Evolutionary conservation across 139 green algal genomes (phyloP).

Genomic region (Tetradesmus obliquus): DNA sequence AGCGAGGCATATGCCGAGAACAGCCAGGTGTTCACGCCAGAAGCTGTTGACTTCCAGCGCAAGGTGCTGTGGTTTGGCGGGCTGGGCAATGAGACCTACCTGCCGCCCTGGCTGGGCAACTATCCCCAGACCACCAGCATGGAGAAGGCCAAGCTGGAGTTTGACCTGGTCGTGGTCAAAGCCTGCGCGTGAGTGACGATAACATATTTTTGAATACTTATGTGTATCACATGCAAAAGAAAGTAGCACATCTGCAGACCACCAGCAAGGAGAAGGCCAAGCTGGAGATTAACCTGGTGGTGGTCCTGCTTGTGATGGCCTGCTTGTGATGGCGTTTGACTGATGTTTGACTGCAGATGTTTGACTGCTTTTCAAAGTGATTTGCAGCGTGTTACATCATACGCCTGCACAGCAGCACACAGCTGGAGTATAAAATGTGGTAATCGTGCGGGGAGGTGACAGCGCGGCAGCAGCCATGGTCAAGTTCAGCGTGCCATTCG

Average conservation of each 20-base stretch:
- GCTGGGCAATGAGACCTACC: constrained; percentile 82
- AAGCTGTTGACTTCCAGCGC: constrained; percentile 91
- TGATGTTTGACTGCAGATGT: no score
- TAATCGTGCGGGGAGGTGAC: no score
- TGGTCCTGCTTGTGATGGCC: neutral
- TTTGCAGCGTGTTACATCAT: no score
- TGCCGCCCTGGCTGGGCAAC: constrained; percentile 74
- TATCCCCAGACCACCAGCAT: constrained; percentile 68
- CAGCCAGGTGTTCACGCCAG: constrained; percentile 74
- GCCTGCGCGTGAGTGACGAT: constrained; percentile 19
- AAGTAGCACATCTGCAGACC: neutral
- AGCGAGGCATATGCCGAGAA: constrained; percentile 20
- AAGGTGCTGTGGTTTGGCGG: constrained; percentile 67
- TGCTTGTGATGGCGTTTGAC: neutral
- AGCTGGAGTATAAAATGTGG: no score
- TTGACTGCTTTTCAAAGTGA: no score
- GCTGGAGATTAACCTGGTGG: neutral
- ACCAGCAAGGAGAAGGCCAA: neutral
- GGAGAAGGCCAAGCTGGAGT: constrained; percentile 85
- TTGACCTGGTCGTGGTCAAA: constrained; percentile 75
- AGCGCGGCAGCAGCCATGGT: no score
- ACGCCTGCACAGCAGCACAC: no score
- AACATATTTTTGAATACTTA: neutral
- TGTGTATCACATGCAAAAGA: neutral
- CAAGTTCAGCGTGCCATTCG: no score